Evolutionary conservation across 208 protist genomes (phyloP), one percentile per base, ranked within the genome.

Genomic region (Wallacemonas sp.): DNA sequence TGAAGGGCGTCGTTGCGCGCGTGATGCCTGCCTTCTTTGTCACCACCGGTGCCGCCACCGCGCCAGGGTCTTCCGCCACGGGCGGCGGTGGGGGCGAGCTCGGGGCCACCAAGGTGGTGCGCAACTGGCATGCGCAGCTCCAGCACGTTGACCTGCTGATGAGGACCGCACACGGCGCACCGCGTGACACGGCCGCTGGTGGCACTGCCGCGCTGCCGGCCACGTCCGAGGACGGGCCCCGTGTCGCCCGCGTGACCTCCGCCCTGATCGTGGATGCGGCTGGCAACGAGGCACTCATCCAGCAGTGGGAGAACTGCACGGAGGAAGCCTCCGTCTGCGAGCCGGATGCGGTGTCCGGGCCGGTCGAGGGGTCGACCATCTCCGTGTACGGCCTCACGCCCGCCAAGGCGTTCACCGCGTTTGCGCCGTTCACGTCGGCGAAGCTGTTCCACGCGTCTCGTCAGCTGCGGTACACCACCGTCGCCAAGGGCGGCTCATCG

Each of bases 21-120:
- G 77, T 85, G 49, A 69, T 96, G 48, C 90, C 90, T 14, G 49
- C 80, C 3, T 92, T 92, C 45, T 96, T 86, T 55, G 54, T 87
- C 7, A 71, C 42, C 36, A 41, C 7, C 36, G 0, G 36, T 41
- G 36, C 36, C 36, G 36, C 7, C 36, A 41, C 10, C 36, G 36
- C 46, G 46, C 46, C 7, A 5, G n/a, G 23, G 10, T 5, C 46
- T 7, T 18, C 31, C 7, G 5, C 8, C 8, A 18, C 50, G 50
- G 20, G 18, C 20, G 44, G 12, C 44, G 44, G 10, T 10, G 44
- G 44, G 5, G 44, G 44, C 18, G 44, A 18, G 5, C 11, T 5
- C 16, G 54, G 57, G 32, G 48, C 28, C 11, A 29, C 62, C 2
- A 74, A 64, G 23, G 55, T 78, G 7, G 73, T 87, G 25, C 76